These are phyloP conservation scores for Pedinophyceae sp. DNA, from an alignment of 139 green algal species.

Conservation along the genomic window DNA sequence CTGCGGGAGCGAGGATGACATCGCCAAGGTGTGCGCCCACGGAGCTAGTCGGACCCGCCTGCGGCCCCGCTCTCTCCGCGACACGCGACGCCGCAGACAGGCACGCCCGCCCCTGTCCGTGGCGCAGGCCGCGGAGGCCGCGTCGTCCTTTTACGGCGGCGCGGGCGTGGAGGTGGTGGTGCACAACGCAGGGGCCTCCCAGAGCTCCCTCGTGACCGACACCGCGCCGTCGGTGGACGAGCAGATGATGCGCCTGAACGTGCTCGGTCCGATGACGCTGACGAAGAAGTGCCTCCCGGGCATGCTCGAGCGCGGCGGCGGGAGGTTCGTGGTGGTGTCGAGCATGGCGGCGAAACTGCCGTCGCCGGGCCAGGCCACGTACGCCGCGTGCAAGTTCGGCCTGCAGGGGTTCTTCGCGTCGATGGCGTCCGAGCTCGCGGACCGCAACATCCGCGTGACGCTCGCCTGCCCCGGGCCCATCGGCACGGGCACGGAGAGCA, in stretches of 20 bases:
- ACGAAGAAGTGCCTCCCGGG: conserved; percentile 3
- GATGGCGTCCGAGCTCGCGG: conserved; percentile 3
- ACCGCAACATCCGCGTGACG: conserved; percentile 5
- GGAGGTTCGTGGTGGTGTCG: conserved; percentile 1
- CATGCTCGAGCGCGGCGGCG: conserved; percentile 5
- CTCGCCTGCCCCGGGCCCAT: conserved; percentile 1
- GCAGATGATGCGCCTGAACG: conserved; percentile 11
- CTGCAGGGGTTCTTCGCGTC: conserved; percentile 2
- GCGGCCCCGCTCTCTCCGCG: neutral
- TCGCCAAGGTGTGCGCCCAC: neutral
- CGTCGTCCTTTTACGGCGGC: neutral
- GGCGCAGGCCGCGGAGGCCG: neutral
- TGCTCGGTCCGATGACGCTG: conserved; percentile 3
- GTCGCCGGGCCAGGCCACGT: conserved; percentile 5
- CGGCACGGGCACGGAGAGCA: neutral
- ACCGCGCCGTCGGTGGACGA: conserved; percentile 1
- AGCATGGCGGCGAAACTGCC: conserved; percentile 5
- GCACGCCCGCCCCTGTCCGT: neutral
- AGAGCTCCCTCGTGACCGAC: conserved; percentile 7
- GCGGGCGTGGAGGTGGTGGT: conserved; percentile 3
- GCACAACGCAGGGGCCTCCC: conserved; percentile 7
- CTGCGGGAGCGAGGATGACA: neutral
- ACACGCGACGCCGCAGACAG: neutral
- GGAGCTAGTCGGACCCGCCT: too few species aligned
- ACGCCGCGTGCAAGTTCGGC: conserved; percentile 7